phyloP scores from a whole-genome alignment of 176 grass and related monocot genomes.

The Microstegium vimineum region DNA sequence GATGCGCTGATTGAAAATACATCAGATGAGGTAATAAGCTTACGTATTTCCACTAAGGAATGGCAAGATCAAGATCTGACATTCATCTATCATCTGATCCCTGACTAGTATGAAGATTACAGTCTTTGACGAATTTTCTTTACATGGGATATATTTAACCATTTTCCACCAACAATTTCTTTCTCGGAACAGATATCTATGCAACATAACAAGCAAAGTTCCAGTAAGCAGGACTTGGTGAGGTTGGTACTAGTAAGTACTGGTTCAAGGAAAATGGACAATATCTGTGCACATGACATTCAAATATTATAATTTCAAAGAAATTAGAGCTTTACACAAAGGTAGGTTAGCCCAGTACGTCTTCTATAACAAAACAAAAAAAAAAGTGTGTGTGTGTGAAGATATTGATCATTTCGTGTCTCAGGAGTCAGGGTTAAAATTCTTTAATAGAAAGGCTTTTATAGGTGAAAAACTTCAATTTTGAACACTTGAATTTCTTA shows the following conservation, averaged over 20 bases:
- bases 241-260: not conserved
- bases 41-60: not conserved
- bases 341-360: not conserved
- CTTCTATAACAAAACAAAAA: not conserved
- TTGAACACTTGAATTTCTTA: conserved; percentile 48
- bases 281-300: not conserved
- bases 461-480: conserved; percentile 48
- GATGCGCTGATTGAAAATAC: conserved; percentile 15
- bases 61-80: not conserved
- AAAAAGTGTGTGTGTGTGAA: not conserved
- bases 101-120: not conserved
- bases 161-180: conserved; percentile 16
- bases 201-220: not conserved
- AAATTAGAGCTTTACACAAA: conserved; percentile 2
- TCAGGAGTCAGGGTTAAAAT: not conserved
- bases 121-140: not conserved
- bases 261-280: not conserved
- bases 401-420: not conserved
- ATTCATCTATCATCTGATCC: conserved; percentile 11
- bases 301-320: not conserved
- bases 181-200: not conserved
- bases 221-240: not conserved
- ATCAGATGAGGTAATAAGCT: not conserved
- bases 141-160: not conserved
- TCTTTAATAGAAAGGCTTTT: conserved; percentile 15